Base-by-base conservation (phyloP, 192 early-diverging fungal genomes). In the Umbelopsis vinacea region DNA sequence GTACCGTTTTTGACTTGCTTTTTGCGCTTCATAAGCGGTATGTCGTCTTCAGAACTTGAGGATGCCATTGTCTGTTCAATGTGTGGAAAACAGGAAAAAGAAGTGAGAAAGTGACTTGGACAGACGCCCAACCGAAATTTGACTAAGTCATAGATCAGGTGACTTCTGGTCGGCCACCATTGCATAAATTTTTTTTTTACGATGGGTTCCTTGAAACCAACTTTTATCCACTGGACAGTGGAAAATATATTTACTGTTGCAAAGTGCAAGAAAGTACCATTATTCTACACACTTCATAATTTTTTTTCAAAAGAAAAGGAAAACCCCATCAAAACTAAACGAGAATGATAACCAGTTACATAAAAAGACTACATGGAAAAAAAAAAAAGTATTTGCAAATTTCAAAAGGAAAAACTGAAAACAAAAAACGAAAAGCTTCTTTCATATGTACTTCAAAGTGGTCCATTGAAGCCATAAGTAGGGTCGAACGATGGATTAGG, bases 31-130 rank as follows among this genome's bases (percentile, higher is more conserved):
- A 75, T 67, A 9, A 84, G 71, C 33, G 83, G 83, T 52, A 79
- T 73, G 47, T 82, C 83, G 66, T 82, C 83, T 55, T 84, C 83
- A 45, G 83, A 84, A 71, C 78, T 77, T 12, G 81, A 82, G 33
- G 57, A 63, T 26, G 57, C 26, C 57, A 63, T 63, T 0, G 17
- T 35, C 6, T 29, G 26, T 37, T 6, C 15, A 50, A 50, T 43
- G 40, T 43, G 40, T 11, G 6, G 53, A 24, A 54, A 54, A 54
- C 29, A 26, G 9, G 53, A 6, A 24, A 63, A 17, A 63, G 26
- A 63, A 63, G 33, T 37, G 26, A 37, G 57, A 33, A 29, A 29
- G 6, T 29, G 33, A 0, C 24, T 37, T 63, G 0, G 0, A 63
- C 29, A 35, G 29, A 22, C 53, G 23, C 22, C 22, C n/a, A 54